Evolutionary conservation across 306 rosid genomes (phyloP), one percentile per base, ranked within the genome.

Genomic region (Carpinus viminea): DNA sequence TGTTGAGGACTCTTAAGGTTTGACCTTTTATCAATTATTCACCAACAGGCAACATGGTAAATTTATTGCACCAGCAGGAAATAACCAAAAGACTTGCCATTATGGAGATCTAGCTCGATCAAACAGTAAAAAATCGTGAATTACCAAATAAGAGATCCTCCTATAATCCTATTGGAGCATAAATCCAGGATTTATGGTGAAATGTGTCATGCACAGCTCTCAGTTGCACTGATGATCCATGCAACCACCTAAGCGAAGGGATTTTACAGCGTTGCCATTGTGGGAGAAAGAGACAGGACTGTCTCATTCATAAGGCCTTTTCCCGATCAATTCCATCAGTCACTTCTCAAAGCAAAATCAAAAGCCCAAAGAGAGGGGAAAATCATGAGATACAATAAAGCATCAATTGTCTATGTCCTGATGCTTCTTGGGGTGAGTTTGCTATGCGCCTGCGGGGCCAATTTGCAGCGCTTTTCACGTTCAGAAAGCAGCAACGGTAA

Each of bases 321-420:
- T 12, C 4, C 17, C 36, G 52, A 48, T 55, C 6, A 59, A 24
- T 21, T n/a, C 36, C 17, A 59, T 21, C 65, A 36, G 24, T 18
- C 59, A 53, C 21, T 24, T 59, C 65, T 24, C 36, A 59, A n/a
- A 24, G 65, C 65, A 24, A 24, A 59, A 4, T 4, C 36, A 53
- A 13, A 11, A 43, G 53, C 21, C 47, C 18, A 1, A 17, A 4
- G 46, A 43, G 48, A 3, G 31, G 16, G 24, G 21, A 16, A 45
- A 36, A 72, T 31, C 34, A 83, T 83, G 83, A 73, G 80, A 62
- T 65, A 8, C 60, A 51, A 41, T 17, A 79, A 36, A 69, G 43
- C 83, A 60, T 20, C 62, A 43, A 45, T 60, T 15, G 52, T 34
- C 18, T 20, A 73, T 13, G 68, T 11, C 15, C 59, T 68, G 20